Evolutionary conservation across 306 rosid species (phyloP), one percentile per base, ranked within the genome.

Genomic region (Gleditsia sinensis): DNA sequence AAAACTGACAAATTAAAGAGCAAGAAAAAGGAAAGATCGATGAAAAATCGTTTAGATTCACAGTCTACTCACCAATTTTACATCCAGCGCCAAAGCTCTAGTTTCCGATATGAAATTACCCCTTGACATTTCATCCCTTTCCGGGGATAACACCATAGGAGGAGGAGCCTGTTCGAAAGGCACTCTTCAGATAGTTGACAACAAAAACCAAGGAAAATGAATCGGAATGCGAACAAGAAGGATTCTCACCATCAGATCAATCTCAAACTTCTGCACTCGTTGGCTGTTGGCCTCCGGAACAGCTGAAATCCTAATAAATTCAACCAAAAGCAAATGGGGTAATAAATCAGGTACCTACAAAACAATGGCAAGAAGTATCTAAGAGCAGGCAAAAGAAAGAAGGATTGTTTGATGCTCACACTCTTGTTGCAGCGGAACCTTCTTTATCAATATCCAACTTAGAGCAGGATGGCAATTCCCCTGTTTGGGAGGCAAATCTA

Each of bases 161-260:
- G 94, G 89, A 88, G 90, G 78, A 77, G 86, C 92, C 97, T 91
- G 86, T 60, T 42, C n/a, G 39, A 74, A 78, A 78, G 30, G 12
- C 42, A 71, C 43, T 28, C 20, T 21, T 82, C 66, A 88, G 79
- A 46, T 50, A 81, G 19, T 48, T 68, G 72, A 71, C 72, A 75
- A 63, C 14, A 70, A 58, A 77, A 53, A 63, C 40, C 19, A 72
- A 67, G 2, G 23, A 46, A 72, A 84, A 64, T 56, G 45, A 84
- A 76, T 39, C 1, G 11, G 23, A 82, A 81, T 36, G 30, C 2
- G 12, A 61, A 49, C 54, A 60, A 60, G 62, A 63, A 62, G 51
- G 57, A 72, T 63, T 45, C 88, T 87, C 83, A 91, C 97, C 97
- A 85, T 89, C 81, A 87, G 81, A 82, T 89, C 97, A 64, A 91